phyloP scores from a whole-genome alignment of 768 basidiomycete species.

The Termitomyces sp. region DNA sequence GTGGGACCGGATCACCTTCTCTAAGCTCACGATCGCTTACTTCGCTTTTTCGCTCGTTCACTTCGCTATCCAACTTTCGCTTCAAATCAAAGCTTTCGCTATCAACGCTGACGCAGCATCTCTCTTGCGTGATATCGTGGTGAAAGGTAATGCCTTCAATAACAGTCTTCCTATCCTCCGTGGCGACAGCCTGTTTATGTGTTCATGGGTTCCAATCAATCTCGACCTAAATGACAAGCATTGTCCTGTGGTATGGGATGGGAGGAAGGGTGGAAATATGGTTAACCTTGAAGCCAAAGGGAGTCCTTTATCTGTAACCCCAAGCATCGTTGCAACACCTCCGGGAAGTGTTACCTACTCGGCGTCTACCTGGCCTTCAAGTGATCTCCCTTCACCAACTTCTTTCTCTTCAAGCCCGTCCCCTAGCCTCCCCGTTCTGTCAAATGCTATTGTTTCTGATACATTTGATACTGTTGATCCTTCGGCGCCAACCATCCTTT shows the following conservation, averaged over 20 bases:
- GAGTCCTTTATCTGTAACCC: not conserved
- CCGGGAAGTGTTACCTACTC: not conserved
- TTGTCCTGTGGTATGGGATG: constrained; percentile 58
- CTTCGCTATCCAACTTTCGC: constrained; percentile 59
- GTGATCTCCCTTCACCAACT: constrained; percentile 3
- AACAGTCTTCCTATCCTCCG: constrained; percentile 48
- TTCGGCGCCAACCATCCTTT: constrained; percentile 22
- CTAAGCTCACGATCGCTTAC: constrained; percentile 60
- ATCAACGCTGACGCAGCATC: constrained; percentile 56
- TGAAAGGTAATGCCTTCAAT: constrained; percentile 42
- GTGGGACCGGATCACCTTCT: constrained; percentile 71
- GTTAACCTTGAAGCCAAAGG: not conserved
- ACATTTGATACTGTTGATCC: not conserved
- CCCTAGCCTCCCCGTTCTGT: not conserved
- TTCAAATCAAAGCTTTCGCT: constrained; percentile 64
- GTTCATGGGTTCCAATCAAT: constrained; percentile 45
- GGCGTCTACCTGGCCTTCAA: not conserved
- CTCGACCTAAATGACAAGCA: constrained; percentile 26
- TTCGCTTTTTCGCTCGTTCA: constrained; percentile 63
- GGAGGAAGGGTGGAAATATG: constrained; percentile 16
- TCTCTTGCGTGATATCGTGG: constrained; percentile 46
- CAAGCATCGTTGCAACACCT: not conserved
- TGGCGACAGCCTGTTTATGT: constrained; percentile 48
- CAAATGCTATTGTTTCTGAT: not conserved
- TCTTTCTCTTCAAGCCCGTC: constrained; percentile 7